Evolutionary conservation across 352 stramenopile species (phyloP), one percentile per base, ranked within the genome.

Genomic region (Globisporangium takayamanum): DNA sequence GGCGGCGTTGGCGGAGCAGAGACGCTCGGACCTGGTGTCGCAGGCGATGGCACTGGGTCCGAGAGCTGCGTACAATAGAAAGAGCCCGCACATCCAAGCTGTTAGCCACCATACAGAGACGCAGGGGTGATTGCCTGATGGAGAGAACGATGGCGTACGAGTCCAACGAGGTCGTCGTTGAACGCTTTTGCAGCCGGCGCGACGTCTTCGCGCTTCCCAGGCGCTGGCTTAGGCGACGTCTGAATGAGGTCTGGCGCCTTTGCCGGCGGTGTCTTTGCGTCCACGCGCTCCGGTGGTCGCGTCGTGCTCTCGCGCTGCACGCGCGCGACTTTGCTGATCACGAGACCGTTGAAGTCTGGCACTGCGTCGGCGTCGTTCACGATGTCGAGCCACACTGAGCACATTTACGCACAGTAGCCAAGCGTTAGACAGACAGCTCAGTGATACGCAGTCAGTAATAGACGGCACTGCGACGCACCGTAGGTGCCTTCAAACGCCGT

Each of bases 401-500:
- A 59, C 30, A 49, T 18, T 25, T 16, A 33, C 16, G 45, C 6
- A 11, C 14, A 15, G 47, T 37, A 64, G 28, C 28, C 10, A 39
- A 2, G 33, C 33, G 7, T 44, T 8, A 51, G 18, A 25, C 2
- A 42, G 26, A 33, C 18, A 52, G n/a, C 36, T 14, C 15, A 2
- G 3, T 7, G 3, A 4, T 3, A 5, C 12, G 42, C 15, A 48
- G 42, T 20, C 15, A 25, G 16, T 3, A 25, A 5, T 37, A 12
- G 10, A 37, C 22, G n/a, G 18, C 12, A 12, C 28, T 33, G 28
- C 3, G 30, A 64, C 70, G 37, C 33, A 93, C 84, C 84, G 41
- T 92, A 94, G 41, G 84, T 94, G 50, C 84, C 82, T 59, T 94
- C 84, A 52, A 94, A 94, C 33, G 80, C 67, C 41, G 81, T 89